Conservation (phyloP, 345 rosid species). For the Eucalyptus curtisii region DNA sequence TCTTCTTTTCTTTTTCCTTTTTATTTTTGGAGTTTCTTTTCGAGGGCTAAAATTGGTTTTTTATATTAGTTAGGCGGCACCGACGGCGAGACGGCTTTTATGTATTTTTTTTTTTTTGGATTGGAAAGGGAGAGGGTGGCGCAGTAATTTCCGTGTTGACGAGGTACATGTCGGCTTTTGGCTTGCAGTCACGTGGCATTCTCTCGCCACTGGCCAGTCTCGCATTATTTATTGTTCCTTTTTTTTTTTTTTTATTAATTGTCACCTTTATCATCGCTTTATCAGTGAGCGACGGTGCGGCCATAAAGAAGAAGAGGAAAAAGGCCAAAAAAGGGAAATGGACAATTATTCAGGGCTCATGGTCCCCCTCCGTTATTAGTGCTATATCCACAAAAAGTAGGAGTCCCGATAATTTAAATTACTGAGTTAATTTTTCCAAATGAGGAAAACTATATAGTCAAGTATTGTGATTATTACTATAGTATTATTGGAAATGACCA, state of each 20-base stretch:
- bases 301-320: background rate
- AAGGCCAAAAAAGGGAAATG: background rate
- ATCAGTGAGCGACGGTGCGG: background rate
- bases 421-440: background rate
- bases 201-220: background rate
- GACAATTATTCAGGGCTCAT: background rate
- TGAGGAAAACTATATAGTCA: background rate
- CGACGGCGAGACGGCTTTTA: background rate
- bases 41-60: background rate
- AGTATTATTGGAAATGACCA: background rate
- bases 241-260: background rate
- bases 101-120: background rate
- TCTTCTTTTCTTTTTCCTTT: background rate
- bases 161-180: slow-evolving; percentile 10
- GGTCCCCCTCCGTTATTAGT: background rate
- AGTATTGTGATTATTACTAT: background rate
- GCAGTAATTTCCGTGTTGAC: slow-evolving; percentile 4
- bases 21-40: background rate
- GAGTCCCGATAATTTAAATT: background rate
- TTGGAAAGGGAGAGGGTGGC: background rate
- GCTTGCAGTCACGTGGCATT: background rate
- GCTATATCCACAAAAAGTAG: background rate
- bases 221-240: background rate
- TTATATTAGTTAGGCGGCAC: slow-evolving; percentile 4
- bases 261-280: background rate